Conservation (phyloP, 192 early-diverging fungal species). For the Fimicolochytrium jonesii region DNA sequence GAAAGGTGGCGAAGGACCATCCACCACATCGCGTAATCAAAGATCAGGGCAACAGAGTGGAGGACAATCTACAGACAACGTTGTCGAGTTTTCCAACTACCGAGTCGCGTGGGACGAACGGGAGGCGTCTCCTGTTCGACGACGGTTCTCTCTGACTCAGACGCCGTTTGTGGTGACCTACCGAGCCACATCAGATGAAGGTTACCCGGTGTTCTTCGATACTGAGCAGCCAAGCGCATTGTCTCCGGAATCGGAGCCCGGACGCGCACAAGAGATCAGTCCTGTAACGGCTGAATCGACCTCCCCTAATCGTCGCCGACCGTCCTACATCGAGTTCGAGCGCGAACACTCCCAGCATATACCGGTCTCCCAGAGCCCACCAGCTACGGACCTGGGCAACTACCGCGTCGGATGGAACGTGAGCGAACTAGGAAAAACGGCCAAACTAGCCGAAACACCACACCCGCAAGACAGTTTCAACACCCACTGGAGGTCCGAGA, state of each 20-base stretch:
- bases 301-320: neutral
- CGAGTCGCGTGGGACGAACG: constrained; percentile 26
- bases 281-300: neutral
- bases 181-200: neutral
- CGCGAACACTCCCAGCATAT: constrained; percentile 3
- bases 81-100: constrained; percentile 25
- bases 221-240: neutral
- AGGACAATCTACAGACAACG: neutral
- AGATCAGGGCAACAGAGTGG: neutral
- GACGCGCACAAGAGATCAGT: neutral
- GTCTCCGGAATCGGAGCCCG: neutral
- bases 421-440: constrained; percentile 6
- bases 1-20: too few species aligned
- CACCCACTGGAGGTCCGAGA: neutral
- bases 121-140: constrained; percentile 15
- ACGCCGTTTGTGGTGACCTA: constrained; percentile 5
- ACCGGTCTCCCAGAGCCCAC: neutral
- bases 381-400: constrained; percentile 14
- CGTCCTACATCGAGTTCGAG: constrained; percentile 13
- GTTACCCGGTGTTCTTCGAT: neutral
- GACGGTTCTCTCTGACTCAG: neutral
- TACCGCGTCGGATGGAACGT: constrained; percentile 27
- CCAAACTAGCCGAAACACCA: neutral
- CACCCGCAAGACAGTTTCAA: neutral
- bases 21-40: neutral